phyloP scores from a whole-genome alignment of 768 basidiomycete genomes.

The Russula abietina region DNA sequence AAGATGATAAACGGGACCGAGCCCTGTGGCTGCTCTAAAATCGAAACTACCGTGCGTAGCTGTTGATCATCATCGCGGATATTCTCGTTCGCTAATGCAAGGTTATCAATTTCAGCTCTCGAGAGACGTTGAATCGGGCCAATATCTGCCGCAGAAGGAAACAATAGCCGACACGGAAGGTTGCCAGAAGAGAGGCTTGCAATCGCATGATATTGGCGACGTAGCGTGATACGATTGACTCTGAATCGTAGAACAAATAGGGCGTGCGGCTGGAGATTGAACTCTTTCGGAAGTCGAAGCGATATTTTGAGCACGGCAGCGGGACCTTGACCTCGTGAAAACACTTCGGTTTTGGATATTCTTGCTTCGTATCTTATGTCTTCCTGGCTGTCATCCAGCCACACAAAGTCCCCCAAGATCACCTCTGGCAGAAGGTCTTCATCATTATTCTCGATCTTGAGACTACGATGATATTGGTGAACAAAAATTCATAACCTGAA shows the following conservation, averaged over 20 bases:
- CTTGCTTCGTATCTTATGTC: conserved; percentile 19
- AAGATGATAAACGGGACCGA: conserved; percentile 53
- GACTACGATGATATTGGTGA: neutral
- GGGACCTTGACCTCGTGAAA: neutral
- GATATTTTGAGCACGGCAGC: conserved; percentile 41
- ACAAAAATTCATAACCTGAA: neutral
- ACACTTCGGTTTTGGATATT: neutral
- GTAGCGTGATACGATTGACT: conserved; percentile 49
- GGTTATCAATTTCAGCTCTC: conserved; percentile 2
- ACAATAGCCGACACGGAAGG: conserved; percentile 43
- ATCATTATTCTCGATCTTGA: conserved; percentile 10
- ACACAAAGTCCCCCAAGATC: conserved; percentile 10
- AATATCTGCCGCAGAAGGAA: conserved; percentile 38
- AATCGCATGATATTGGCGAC: conserved; percentile 56
- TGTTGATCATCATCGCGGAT: conserved; percentile 45
- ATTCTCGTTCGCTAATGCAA: conserved; percentile 37
- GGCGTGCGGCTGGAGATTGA: conserved; percentile 35
- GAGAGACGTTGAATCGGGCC: conserved; percentile 17
- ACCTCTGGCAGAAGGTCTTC: conserved; percentile 17
- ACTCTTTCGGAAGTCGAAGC: conserved; percentile 42
- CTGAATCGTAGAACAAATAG: conserved; percentile 47
- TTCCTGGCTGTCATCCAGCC: conserved; percentile 13
- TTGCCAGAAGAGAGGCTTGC: conserved; percentile 34
- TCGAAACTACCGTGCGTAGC: conserved; percentile 43
- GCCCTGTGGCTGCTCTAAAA: conserved; percentile 40